phyloP scores from a whole-genome alignment of 2,329 filamentous ascomycete genomes.

The Elsinoe australis region DNA sequence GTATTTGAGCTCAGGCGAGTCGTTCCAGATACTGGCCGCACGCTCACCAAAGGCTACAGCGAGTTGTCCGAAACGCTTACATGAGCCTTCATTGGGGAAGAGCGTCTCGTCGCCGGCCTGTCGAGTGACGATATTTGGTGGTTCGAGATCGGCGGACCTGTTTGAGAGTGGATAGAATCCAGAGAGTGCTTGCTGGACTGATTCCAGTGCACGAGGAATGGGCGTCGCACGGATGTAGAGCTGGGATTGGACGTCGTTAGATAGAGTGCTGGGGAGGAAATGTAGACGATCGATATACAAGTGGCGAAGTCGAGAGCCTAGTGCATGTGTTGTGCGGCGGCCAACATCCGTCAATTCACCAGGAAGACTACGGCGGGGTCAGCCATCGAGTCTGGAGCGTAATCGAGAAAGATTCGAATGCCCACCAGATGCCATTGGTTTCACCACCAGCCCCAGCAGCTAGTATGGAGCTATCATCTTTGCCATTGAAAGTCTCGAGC shows the following conservation, averaged over 20 bases:
- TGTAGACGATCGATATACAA: slow-evolving; percentile 45
- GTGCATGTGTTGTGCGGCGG: slow-evolving; percentile 41
- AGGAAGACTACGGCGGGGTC: slow-evolving; percentile 30
- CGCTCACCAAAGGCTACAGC: slow-evolving; percentile 42
- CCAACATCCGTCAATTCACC: slow-evolving; percentile 46
- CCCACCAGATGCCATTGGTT: slow-evolving; percentile 72
- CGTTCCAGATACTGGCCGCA: slow-evolving; percentile 42
- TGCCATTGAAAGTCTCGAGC: slow-evolving; percentile 68
- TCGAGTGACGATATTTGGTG: slow-evolving; percentile 40
- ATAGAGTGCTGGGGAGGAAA: slow-evolving; percentile 41
- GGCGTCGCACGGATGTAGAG: slow-evolving; percentile 43
- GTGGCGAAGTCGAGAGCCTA: slow-evolving; percentile 42
- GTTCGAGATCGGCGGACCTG: slow-evolving; percentile 36
- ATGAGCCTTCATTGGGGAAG: slow-evolving; percentile 44
- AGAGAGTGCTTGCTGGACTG: slow-evolving; percentile 43
- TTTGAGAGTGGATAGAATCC: slow-evolving; percentile 42
- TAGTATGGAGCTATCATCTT: slow-evolving; percentile 50
- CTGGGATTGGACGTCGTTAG: slow-evolving; percentile 32
- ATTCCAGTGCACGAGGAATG: slow-evolving; percentile 44
- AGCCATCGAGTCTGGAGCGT: not conserved
- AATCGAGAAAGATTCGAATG: not conserved
- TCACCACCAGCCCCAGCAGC: slow-evolving; percentile 61
- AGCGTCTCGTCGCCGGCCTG: slow-evolving; percentile 43
- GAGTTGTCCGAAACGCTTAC: slow-evolving; percentile 42
- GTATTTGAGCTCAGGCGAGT: slow-evolving; percentile 72